A percentile compares a stretch with the other conserved stretches of the same genome.
phyloP scores from a whole-genome alignment of 139 green algal species.

The Volvox africanus region DNA sequence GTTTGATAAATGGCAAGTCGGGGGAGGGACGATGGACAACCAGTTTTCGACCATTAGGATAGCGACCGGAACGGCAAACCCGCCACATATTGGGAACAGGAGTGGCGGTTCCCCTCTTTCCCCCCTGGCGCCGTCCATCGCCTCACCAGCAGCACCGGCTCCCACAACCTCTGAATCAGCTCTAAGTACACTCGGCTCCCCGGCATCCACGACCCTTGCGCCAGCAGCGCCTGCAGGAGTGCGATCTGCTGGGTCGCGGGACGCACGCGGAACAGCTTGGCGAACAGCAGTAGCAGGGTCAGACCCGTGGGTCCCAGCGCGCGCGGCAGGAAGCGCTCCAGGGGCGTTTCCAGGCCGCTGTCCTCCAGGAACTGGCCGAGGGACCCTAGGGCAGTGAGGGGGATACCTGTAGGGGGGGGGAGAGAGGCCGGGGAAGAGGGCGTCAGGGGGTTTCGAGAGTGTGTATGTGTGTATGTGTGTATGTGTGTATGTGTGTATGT shows the following conservation, averaged over 20 bases:
- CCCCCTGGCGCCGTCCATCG: too few relatives aligned
- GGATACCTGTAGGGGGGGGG: neutral
- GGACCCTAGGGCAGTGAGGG: constrained; percentile 8
- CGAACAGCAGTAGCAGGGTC: constrained; percentile 40
- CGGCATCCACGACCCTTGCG: neutral
- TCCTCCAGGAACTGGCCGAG: constrained; percentile 35
- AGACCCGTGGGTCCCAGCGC: constrained; percentile 3
- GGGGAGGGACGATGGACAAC: too few relatives aligned
- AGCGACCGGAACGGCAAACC: too few relatives aligned
- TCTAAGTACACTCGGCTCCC: neutral
- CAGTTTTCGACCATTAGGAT: too few relatives aligned
- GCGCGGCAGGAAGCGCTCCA: neutral
- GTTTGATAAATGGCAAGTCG: too few relatives aligned
- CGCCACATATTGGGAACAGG: too few relatives aligned
- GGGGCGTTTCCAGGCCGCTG: neutral
- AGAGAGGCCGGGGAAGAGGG: neutral
- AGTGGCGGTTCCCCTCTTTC: too few relatives aligned
- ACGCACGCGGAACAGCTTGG: constrained; percentile 28
- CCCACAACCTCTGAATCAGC: constrained; percentile 25
- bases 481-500: too few relatives aligned
- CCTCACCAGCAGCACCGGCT: constrained; percentile 11
- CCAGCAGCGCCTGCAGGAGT: constrained; percentile 41
- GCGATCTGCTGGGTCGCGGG: constrained; percentile 21
- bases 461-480: too few relatives aligned
- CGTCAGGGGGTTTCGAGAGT: neutral